Percentiles rank a stretch among this genome's conserved stretches.
Conservation (phyloP, 495 filamentous ascomycete genomes). For the Penicillium alfredii region DNA sequence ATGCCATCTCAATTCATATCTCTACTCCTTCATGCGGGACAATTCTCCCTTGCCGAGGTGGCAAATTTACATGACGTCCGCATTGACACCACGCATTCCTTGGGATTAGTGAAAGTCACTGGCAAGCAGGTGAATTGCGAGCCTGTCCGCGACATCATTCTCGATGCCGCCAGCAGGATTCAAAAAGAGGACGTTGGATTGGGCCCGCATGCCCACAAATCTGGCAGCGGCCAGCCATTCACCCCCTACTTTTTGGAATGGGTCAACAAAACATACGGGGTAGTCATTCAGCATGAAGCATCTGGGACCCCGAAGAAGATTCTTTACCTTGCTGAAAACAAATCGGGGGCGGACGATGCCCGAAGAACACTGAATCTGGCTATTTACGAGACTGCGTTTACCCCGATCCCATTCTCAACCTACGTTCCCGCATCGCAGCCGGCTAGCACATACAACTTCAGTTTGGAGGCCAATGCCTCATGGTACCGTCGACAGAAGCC, state of each 20-base stretch:
- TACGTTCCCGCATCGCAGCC: constrained; percentile 29
- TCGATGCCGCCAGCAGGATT: constrained; percentile 33
- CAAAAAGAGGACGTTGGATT: constrained; percentile 24
- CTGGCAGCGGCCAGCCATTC: constrained; percentile 9
- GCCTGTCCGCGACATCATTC: constrained; percentile 36
- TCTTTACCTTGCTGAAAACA: constrained; percentile 32
- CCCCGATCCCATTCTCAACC: constrained; percentile 30
- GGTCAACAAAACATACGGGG: constrained; percentile 26
- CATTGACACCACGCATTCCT: constrained; percentile 34
- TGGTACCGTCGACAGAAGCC: constrained; percentile 31
- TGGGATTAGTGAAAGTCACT: constrained; percentile 36
- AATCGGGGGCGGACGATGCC: constrained; percentile 27
- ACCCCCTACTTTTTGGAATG: constrained; percentile 29
- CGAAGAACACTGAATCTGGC: constrained; percentile 35
- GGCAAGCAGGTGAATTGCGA: constrained; percentile 34
- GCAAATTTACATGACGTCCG: constrained; percentile 35
- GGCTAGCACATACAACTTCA: constrained; percentile 17
- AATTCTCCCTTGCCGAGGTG: constrained; percentile 41
- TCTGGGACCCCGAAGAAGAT: constrained; percentile 18
- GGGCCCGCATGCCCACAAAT: constrained; percentile 4
- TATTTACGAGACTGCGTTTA: constrained; percentile 10
- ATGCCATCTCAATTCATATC: constrained; percentile 20
- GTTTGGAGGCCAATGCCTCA: constrained; percentile 14
- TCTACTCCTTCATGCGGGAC: constrained; percentile 25
- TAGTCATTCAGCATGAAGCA: constrained; percentile 18